Percentiles rank a stretch among this genome's conserved stretches.
Evolutionary conservation across 2,329 filamentous ascomycete species (phyloP).

Genomic region (Fusarium sambucinum): DNA sequence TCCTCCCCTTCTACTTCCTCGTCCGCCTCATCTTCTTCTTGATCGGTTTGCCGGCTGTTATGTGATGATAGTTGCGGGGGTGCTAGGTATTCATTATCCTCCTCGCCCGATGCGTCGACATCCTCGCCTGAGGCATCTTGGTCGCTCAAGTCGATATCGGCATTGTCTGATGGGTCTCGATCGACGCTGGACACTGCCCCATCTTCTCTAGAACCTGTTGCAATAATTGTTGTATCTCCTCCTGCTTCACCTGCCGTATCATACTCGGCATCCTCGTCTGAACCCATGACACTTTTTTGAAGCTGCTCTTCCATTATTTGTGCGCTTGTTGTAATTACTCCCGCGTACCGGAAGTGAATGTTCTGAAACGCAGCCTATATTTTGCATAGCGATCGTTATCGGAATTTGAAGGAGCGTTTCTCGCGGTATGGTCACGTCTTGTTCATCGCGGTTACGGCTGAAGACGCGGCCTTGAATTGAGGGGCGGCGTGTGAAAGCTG

Average conservation of each 20-base stretch:
- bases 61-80: constrained; percentile 45
- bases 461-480: constrained; percentile 43
- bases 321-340: constrained; percentile 61
- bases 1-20: constrained; percentile 55
- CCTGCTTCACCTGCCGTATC: constrained; percentile 51
- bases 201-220: constrained; percentile 27
- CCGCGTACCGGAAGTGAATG: constrained; percentile 43
- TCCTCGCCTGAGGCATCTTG: constrained; percentile 59
- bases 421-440: constrained; percentile 40
- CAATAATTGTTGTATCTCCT: constrained; percentile 47
- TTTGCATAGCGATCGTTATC: constrained; percentile 51
- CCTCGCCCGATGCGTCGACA: constrained; percentile 58
- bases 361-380: constrained; percentile 24
- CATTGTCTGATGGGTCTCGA: constrained; percentile 44
- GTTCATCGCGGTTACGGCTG: constrained; percentile 42
- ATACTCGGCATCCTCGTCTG: constrained; percentile 63
- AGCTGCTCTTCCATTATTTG: constrained; percentile 69
- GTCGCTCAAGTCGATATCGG: constrained; percentile 55
- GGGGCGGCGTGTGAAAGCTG: constrained; percentile 10
- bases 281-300: constrained; percentile 66
- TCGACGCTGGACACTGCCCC: neutral
- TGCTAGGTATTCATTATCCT: constrained; percentile 53
- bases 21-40: constrained; percentile 51
- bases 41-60: constrained; percentile 49
- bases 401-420: constrained; percentile 41